Base-by-base conservation (phyloP, 2,329 filamentous ascomycete genomes). In the Septoria linicola region DNA sequence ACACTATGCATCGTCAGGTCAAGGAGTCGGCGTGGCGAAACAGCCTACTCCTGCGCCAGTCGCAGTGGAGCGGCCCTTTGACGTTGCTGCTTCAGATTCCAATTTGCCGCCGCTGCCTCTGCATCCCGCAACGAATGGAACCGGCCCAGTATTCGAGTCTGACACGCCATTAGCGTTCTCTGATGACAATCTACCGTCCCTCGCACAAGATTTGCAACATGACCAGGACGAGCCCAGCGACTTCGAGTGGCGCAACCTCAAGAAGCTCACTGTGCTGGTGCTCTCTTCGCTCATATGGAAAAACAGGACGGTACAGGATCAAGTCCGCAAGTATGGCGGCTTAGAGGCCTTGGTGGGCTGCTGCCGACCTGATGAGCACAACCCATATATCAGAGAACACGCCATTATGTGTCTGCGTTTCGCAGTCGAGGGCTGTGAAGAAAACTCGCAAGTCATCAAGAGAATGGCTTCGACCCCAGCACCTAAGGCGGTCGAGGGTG, bases 361-460 rank as follows among this genome's bases (percentile, higher is more conserved):
- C 70, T 96, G 90, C 63, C 81, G 84, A 25, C 93, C 93, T 66
- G 92, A 97, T 66, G 89, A 92, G 61, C 84, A 95, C 71, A 96
- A 96, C 65, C 89, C 90, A 0, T 96, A 92, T 66, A 91, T 95
- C 57, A 89, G 92, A 63, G 92, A 97, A 69, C 88, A 91, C 58
- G 88, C 89, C 2, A 89, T 91, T 42, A 84, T 95, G 67, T 91
- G 88, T 59, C 78, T 95, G n/a, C 91, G 92, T 66, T 95, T 82
- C 61, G 64, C 80, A 16, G 71, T 81, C 5, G 79, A 81, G 74
- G 86, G 85, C 10, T 89, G 84, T 54, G 80, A 84, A 25, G 84
- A 84, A 50, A 88, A 88, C 13, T 85, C 87, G 57, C 78, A 81
- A 25, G 86, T 87, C 61, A 82, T 91, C 45, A 78, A 83, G 48